Conservation (phyloP, 306 rosid genomes). For the Prinsepia uniflora region DNA sequence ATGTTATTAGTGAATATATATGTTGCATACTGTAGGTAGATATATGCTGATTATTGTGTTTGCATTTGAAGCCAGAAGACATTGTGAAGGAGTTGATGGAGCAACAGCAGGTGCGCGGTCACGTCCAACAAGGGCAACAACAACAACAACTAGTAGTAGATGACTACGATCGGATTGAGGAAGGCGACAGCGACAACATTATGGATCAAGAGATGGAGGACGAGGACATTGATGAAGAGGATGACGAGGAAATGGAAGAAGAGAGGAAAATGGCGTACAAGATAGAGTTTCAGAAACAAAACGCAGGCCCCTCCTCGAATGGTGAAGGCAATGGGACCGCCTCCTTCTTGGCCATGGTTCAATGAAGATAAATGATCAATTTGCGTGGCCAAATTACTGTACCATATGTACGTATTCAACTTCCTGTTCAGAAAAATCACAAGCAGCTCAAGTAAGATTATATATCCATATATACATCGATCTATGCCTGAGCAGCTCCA, state of each 20-base stretch:
- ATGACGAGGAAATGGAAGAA: constrained; percentile 15
- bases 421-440: constrained; percentile 4
- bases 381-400: constrained; percentile 14
- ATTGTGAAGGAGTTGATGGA: constrained; percentile 47
- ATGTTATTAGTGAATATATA: background rate
- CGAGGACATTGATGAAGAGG: constrained; percentile 25
- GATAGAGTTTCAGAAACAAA: constrained; percentile 38
- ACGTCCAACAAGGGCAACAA: constrained; percentile 4
- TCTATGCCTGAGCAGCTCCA: background rate
- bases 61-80: constrained; percentile 56
- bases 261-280: constrained; percentile 28
- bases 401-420: constrained; percentile 25
- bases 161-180: constrained; percentile 30
- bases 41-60: constrained; percentile 28
- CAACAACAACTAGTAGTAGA: constrained; percentile 19
- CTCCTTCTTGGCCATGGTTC: constrained; percentile 45
- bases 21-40: background rate
- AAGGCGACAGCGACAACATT: constrained; percentile 17
- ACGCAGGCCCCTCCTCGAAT: constrained; percentile 23
- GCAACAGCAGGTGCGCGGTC: background rate
- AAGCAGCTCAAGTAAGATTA: constrained; percentile 15
- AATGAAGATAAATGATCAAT: constrained; percentile 6
- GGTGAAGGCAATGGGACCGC: constrained; percentile 35
- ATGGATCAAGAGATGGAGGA: constrained; percentile 29
- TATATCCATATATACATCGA: background rate